Evolutionary conservation across 768 basidiomycete species (phyloP), one percentile per base, ranked within the genome.

Genomic region (Tubosaeta sp.): DNA sequence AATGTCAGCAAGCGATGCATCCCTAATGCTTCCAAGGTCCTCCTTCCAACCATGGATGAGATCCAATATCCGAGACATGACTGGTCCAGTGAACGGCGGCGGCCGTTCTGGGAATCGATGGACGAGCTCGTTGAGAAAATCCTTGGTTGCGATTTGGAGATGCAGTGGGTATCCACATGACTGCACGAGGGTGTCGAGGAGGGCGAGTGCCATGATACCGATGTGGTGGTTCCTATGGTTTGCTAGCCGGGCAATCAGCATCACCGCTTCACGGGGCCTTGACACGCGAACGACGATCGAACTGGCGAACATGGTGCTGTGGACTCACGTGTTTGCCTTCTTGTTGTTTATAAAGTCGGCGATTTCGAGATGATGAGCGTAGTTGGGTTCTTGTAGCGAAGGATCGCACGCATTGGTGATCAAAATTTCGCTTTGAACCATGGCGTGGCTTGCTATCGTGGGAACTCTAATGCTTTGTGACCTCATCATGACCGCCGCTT

Each of bases 91-190:
- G 67, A 95, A 93, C 1, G 92, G 89, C 1, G 97, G 95, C 3
- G 97, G 97, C 41, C 95, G 84, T 72, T 99, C 97, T 6, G 97
- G 97, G 68, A 99, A 98, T 59, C 95, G 84, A 45, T 95, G 85
- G 25, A 99, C 97, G 66, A 99, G 86, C 67, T 98, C 97, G 71
- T 99, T 99, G 16, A 98, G 77, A 66, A 97, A 99, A 64, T 98
- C 97, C 65, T 99, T 98, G 38, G 95, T 98, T 16, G 88, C 78
- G 61, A 98, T 89, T 69, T 99, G 97, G 22, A 99, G 85, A 67
- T 98, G 97, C 52, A 99, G 88, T 0, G 95, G 86, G 72, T 99
- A 99, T 68, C 97, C 97, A 66, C 95, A 98, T 37, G 89, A 86
- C 66, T 94, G 89, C 42, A 97, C 88, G 46, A 99, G 85, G 13